A percentile compares a stretch with the other conserved stretches of the same genome.
Evolutionary conservation across 352 stramenopile genomes (phyloP).

Genomic region (Pythium dissimile): DNA sequence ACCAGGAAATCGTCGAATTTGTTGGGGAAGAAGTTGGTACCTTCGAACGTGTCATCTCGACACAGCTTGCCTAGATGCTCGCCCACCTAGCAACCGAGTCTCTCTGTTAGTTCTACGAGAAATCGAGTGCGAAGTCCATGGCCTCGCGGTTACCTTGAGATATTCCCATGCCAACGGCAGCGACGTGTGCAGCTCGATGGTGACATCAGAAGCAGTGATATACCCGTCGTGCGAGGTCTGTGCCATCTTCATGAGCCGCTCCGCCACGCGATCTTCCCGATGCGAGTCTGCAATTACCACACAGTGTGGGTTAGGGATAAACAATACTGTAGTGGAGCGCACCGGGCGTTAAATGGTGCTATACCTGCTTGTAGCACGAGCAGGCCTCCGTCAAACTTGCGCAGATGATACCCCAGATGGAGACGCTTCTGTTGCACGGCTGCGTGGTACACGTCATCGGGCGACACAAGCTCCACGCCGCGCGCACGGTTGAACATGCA

Average conservation of each 20-base stretch:
- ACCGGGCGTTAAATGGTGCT: not conserved
- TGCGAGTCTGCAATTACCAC: slow-evolving; percentile 49
- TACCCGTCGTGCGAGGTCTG: slow-evolving; percentile 64
- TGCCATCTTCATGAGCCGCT: slow-evolving; percentile 72
- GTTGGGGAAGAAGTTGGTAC: slow-evolving; percentile 93
- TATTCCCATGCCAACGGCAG: slow-evolving; percentile 95
- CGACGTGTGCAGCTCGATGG: slow-evolving; percentile 90
- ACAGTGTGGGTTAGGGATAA: too few relatives aligned
- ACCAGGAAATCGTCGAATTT: slow-evolving; percentile 33
- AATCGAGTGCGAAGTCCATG: not conserved
- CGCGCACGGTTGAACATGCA: slow-evolving; percentile 98
- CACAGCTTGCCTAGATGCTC: slow-evolving; percentile 93
- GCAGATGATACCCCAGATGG: slow-evolving; percentile 89
- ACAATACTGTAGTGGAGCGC: slow-evolving; percentile 16
- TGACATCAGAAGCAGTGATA: slow-evolving; percentile 91
- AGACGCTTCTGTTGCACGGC: slow-evolving; percentile 80
- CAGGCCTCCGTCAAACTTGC: slow-evolving; percentile 92
- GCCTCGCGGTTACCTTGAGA: slow-evolving; percentile 88
- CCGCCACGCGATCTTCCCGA: slow-evolving; percentile 79
- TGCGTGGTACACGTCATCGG: slow-evolving; percentile 95
- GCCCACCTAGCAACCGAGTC: slow-evolving; percentile 58
- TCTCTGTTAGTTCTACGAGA: too few relatives aligned
- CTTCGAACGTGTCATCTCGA: slow-evolving; percentile 95
- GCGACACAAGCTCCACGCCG: slow-evolving; percentile 96
- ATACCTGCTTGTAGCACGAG: slow-evolving; percentile 89